Percentiles rank a stretch among this genome's conserved stretches.
These are phyloP conservation scores for Phytophthora pisi DNA, from an alignment of 352 stramenopile species.

Conservation along the genomic window DNA sequence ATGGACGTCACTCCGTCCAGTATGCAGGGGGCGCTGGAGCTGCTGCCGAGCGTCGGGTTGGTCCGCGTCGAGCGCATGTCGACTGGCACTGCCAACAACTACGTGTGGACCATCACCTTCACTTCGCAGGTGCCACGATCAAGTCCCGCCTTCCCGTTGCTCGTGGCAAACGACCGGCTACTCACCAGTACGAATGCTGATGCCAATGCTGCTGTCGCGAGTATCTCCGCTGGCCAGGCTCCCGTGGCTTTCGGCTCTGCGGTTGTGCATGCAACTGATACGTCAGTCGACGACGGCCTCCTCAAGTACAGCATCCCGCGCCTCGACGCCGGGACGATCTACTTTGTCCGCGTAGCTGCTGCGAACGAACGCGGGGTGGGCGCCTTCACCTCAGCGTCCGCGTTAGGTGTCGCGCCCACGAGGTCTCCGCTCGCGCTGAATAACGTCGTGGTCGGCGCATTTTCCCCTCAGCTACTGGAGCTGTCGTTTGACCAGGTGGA, in stretches of 20 bases:
- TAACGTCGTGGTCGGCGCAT: conserved; percentile 45
- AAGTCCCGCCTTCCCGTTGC: conserved; percentile 35
- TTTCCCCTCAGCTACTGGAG: conserved; percentile 49
- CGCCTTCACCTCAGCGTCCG: conserved; percentile 42
- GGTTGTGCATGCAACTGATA: conserved; percentile 25
- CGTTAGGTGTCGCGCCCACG: conserved; percentile 43
- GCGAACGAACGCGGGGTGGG: conserved; percentile 85
- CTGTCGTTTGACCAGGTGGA: conserved; percentile 69
- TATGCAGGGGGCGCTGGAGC: conserved; percentile 84
- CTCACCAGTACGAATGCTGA: conserved; percentile 30
- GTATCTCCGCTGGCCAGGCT: conserved; percentile 31
- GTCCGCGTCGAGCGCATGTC: conserved; percentile 90
- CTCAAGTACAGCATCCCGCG: conserved; percentile 63
- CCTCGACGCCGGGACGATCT: conserved; percentile 59
- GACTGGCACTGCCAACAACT: conserved; percentile 61
- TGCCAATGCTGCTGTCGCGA: conserved; percentile 35
- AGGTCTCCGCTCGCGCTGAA: conserved; percentile 52
- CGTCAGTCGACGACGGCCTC: conserved; percentile 5
- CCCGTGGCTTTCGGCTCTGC: conserved; percentile 48
- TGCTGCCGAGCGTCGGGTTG: conserved; percentile 87
- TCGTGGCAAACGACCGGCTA: conserved; percentile 61
- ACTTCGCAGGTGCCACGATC: conserved; percentile 52
- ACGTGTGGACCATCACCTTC: conserved; percentile 92
- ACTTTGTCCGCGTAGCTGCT: conserved; percentile 85
- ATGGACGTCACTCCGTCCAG: conserved; percentile 62